phyloP scores from a whole-genome alignment of 352 stramenopile genomes.

The Saprolegnia parasitica region DNA sequence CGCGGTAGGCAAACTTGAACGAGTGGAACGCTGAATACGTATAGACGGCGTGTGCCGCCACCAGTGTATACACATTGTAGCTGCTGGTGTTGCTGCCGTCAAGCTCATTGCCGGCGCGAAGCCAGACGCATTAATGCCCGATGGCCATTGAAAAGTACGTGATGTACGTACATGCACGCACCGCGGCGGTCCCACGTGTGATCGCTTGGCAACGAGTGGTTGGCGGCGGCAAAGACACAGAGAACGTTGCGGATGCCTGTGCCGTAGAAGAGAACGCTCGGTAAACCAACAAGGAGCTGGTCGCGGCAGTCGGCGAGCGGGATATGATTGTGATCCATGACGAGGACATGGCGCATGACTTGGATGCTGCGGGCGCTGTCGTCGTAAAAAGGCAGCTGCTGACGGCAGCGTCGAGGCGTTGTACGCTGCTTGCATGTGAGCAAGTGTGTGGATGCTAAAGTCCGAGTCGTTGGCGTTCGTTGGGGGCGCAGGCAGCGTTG shows the following conservation, averaged over 20 bases:
- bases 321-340: neutral
- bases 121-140: neutral
- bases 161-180: neutral
- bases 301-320: neutral
- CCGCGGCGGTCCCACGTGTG: neutral
- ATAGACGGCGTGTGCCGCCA: neutral
- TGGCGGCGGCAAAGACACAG: neutral
- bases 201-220: neutral
- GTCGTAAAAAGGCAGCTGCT: neutral
- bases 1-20: neutral
- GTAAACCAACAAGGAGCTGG: neutral
- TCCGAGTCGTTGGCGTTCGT: neutral
- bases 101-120: neutral
- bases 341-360: neutral
- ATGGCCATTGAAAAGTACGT: neutral
- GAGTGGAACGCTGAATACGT: neutral
- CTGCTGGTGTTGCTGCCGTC: neutral
- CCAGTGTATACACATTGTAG: neutral
- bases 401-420: neutral
- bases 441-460: neutral
- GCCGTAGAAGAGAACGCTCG: neutral
- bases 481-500: too few relatives aligned
- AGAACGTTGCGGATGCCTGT: neutral
- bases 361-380: neutral
- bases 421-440: neutral